Evolutionary conservation across 2,329 filamentous ascomycete species (phyloP).

Genomic region (Blastomyces emzantsi): DNA sequence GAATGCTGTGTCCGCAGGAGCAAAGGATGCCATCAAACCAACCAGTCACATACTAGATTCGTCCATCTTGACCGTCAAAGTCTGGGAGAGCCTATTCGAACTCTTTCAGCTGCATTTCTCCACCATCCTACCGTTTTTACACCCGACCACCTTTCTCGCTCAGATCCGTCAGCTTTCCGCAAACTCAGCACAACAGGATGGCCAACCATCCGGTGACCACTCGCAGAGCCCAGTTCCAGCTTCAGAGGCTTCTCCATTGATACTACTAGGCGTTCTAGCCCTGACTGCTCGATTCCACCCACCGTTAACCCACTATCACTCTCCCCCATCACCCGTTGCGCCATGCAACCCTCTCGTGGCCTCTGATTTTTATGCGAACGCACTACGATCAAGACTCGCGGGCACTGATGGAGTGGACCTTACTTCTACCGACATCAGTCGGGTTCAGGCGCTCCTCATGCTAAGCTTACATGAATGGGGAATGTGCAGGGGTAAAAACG

Average conservation of each 20-base stretch:
- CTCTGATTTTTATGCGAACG: conserved; percentile 48
- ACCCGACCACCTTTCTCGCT: conserved; percentile 46
- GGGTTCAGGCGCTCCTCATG: conserved; percentile 48
- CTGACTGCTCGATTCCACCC: conserved; percentile 49
- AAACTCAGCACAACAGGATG: conserved; percentile 14
- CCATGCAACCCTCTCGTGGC: conserved; percentile 42
- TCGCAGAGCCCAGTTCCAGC: conserved; percentile 24
- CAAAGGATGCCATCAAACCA: conserved; percentile 21
- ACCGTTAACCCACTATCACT: conserved; percentile 43
- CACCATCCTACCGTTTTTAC: conserved; percentile 49
- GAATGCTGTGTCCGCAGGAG: conserved; percentile 21
- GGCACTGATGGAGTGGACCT: conserved; percentile 35
- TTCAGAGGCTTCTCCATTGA: conserved; percentile 38
- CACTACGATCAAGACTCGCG: conserved; percentile 41
- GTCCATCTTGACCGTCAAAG: conserved; percentile 42
- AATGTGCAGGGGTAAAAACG: conserved; percentile 44
- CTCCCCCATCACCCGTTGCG: conserved; percentile 35
- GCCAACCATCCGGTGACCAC: conserved; percentile 20
- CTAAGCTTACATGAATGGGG: conserved; percentile 51
- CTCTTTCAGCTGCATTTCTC: conserved; percentile 52
- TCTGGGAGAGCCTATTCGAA: conserved; percentile 51
- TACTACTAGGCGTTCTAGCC: conserved; percentile 48
- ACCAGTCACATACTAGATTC: conserved; percentile 39
- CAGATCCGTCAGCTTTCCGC: conserved; percentile 37
- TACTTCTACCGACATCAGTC: conserved; percentile 40